Percentiles rank a stretch among this genome's conserved stretches.
phyloP scores from a whole-genome alignment of 805 yeast species.

The Phaffomyces opuntiae region DNA sequence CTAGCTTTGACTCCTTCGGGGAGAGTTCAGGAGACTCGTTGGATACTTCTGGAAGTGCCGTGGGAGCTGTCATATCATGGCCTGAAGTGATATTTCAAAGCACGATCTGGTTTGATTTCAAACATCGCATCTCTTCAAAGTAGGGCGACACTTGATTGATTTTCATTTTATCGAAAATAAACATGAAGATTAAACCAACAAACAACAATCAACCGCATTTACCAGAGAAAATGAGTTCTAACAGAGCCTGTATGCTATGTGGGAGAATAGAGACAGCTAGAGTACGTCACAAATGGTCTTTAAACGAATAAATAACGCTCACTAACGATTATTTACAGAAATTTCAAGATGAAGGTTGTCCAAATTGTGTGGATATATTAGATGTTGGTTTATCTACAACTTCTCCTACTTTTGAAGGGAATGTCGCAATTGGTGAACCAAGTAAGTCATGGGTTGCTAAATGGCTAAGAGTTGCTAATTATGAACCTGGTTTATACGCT shows the following conservation, averaged over 20 bases:
- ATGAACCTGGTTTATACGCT: slow-evolving; percentile 87
- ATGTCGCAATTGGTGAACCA: slow-evolving; percentile 84
- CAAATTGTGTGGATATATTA: slow-evolving; percentile 88
- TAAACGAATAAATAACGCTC: not conserved
- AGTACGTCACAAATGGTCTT: slow-evolving; percentile 29
- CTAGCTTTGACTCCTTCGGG: slow-evolving; percentile 41
- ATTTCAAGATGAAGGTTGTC: slow-evolving; percentile 85
- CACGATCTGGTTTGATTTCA: too few species aligned
- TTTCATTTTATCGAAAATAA: too few species aligned
- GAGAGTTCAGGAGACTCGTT: slow-evolving; percentile 23
- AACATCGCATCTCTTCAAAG: too few species aligned
- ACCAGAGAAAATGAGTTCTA: not conserved
- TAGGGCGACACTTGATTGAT: too few species aligned
- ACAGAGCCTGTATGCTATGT: slow-evolving; percentile 85
- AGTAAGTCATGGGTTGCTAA: slow-evolving; percentile 90
- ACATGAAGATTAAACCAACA: not conserved
- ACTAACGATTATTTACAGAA: slow-evolving; percentile 25
- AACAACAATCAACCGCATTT: not conserved
- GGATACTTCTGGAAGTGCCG: not conserved
- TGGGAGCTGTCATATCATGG: not conserved
- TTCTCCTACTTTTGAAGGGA: slow-evolving; percentile 93
- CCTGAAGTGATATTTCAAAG: too few species aligned
- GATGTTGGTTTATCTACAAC: slow-evolving; percentile 85
- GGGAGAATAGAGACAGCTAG: slow-evolving; percentile 81
- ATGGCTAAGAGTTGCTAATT: slow-evolving; percentile 89